Evolutionary conservation across 345 rosid species (phyloP).

Genomic region (Odontarrhena argentea): DNA sequence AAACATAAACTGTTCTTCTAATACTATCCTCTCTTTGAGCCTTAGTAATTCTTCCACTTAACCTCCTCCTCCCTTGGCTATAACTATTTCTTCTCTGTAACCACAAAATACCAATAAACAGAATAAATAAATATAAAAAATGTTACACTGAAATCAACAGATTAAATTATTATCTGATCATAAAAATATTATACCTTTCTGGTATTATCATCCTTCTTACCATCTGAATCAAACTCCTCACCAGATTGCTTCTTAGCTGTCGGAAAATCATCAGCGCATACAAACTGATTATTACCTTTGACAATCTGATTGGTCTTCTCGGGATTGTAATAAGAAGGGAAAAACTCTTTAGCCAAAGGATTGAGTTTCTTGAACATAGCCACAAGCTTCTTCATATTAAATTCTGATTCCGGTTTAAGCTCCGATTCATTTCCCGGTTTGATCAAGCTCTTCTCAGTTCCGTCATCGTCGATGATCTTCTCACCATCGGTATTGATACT

Average conservation of each 20-base stretch:
- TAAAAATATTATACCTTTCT: constrained; percentile 26
- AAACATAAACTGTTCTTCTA: constrained; percentile 47
- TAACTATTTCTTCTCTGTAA: constrained; percentile 62
- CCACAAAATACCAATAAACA: constrained; percentile 21
- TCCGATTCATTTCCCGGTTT: constrained; percentile 50
- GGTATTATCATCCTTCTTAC: constrained; percentile 35
- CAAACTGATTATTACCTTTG: constrained; percentile 32
- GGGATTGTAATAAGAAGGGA: constrained; percentile 59
- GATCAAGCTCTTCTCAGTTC: constrained; percentile 38
- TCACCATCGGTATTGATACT: constrained; percentile 34
- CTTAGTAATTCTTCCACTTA: constrained; percentile 58
- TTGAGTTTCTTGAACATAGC: constrained; percentile 84
- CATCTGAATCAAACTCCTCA: constrained; percentile 39
- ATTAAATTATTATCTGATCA: constrained; percentile 9
- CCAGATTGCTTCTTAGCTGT: constrained; percentile 37
- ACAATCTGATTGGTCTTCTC: constrained; percentile 39
- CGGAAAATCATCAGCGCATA: constrained; percentile 44
- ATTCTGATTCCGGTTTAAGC: constrained; percentile 57
- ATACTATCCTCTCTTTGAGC: constrained; percentile 63
- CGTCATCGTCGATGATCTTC: constrained; percentile 14
- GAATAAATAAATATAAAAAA: background rate
- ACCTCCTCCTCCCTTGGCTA: constrained; percentile 62
- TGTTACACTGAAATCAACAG: constrained; percentile 4
- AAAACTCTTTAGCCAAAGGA: constrained; percentile 81
- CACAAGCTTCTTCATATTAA: constrained; percentile 69